Base-by-base conservation (phyloP, 306 rosid species). In the Arachis hypogaea region DNA sequence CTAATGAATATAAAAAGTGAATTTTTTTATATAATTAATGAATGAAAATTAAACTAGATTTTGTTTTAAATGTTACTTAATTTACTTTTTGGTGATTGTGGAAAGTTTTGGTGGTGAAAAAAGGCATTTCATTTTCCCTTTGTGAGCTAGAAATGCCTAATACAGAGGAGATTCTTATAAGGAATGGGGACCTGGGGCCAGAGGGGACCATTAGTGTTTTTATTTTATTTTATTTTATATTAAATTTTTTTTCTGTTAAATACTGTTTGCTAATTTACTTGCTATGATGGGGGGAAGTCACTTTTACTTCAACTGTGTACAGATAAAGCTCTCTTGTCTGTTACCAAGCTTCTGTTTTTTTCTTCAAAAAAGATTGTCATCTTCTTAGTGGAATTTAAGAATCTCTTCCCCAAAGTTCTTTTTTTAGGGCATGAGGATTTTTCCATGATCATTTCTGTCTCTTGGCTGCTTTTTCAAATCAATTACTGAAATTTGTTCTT, bases 331-430 rank as follows among this genome's bases (percentile, higher is more conserved):
- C 60, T 51, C 58, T 78, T 75, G 73, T 71, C 76, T 42, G 38
- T 61, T 72, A 41, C 82, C 59, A 70, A 30, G 62, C 9, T 38
- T 46, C 5, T 82, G 55, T 54, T 77, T 78, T 77, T 73, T 68
- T n/a, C 61, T 78, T 54, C 62, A 40, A 69, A 64, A 43, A 41
- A 38, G 63, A 46, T 68, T 75, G 68, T 40, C 80, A 52, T 70
- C 62, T 78, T 49, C 66, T 61, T 68, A 60, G 60, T 82, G 80
- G 82, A 82, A 68, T 77, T 82, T 73, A 69, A 78, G 82, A 77
- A 68, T 78, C 80, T 77, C 74, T 8, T 42, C 28, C 14, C 69
- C 58, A 47, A 4, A 7, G 38, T 69, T 22, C 63, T 69, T 68
- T 62, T 82, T 82, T 76, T 47, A 8, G 76, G 73, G 40, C 58